Base-by-base conservation (phyloP, 2,329 filamentous ascomycete species). In the Epichloe gansuensis region DNA sequence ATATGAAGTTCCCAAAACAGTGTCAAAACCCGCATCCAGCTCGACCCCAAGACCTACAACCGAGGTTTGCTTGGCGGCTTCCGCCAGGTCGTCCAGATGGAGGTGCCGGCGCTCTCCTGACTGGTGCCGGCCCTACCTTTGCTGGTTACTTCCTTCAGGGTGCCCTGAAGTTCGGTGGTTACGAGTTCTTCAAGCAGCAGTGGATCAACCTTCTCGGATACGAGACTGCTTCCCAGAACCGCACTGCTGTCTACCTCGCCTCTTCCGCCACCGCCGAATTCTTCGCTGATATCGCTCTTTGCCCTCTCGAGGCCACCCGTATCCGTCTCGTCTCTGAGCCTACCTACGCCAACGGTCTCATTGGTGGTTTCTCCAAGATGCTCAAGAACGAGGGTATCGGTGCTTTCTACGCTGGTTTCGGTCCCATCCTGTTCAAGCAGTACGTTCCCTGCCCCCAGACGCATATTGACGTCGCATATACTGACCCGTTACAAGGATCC, bases 111-210 rank as follows among this genome's bases (percentile, higher is more conserved):
- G 89, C 88, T 71, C 83, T 95, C 65, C 76, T 88, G 71, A 94
- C 89, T 62, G 88, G 88, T 73, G 80, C 83, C 71, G 89, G 89
- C 62, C 89, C 88, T 65, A 94, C 88, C 67, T 83, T 83, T 62
- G 86, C 88, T 60, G 88, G 88, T 72, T 95, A 95, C 78, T 94
- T 94, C 84, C 83, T 95, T 64, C 88, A 95, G 77, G 88, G 89
- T 69, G 86, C 88, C 64, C 83, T 93, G 80, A 94, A 94, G 77
- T 93, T 93, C 72, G 89, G 89, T 72, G 89, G 89, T 70, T 95
- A 95, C 74, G 89, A 95, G 76, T 85, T 94, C 76, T 94, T 95
- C 86, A 94, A 95, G 85, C 82, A 91, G 77, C 86, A 93, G 75
- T 81, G 76, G 68, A 93, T 94, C 73, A 85, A 88, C 77, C 57